These are phyloP conservation scores for Trichoderma orchidacearum DNA, from an alignment of 495 filamentous ascomycete species.

Conservation along the genomic window DNA sequence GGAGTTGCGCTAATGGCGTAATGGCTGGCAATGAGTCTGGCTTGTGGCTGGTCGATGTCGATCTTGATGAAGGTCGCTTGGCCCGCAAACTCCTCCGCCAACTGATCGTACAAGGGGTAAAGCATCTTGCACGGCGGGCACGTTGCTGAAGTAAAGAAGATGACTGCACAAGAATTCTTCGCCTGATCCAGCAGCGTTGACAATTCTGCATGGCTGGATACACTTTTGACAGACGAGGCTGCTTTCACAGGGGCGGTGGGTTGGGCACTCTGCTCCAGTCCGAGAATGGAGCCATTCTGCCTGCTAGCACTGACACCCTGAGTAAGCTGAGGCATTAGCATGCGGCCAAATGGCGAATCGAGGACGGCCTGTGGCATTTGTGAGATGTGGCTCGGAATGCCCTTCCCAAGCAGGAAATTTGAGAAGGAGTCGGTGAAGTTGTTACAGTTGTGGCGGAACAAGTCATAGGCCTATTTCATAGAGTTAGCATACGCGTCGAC, in stretches of 20 bases:
- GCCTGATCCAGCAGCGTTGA: constrained; percentile 44
- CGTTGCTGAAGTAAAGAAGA: constrained; percentile 87
- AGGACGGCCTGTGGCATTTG: constrained; percentile 78
- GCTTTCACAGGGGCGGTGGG: constrained; percentile 17
- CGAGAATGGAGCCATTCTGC: constrained; percentile 32
- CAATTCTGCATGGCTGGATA: constrained; percentile 38
- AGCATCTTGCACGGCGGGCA: constrained; percentile 76
- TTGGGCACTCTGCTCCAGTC: constrained; percentile 24
- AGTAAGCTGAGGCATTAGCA: constrained; percentile 75
- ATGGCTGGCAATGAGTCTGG: constrained; percentile 47
- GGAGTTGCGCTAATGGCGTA: constrained; percentile 69
- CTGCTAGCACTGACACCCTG: constrained; percentile 56
- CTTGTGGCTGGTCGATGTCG: constrained; percentile 51
- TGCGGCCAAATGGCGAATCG: constrained; percentile 80
- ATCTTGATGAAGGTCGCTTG: constrained; percentile 71
- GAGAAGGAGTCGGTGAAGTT: constrained; percentile 93
- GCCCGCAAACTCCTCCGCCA: constrained; percentile 60
- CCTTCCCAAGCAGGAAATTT: constrained; percentile 80
- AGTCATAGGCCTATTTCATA: constrained; percentile 57
- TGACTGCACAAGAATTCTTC: constrained; percentile 53
- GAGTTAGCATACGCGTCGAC: constrained; percentile 2
- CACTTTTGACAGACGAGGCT: constrained; percentile 18
- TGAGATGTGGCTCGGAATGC: constrained; percentile 81
- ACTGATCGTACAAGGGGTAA: constrained; percentile 70
- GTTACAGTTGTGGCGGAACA: constrained; percentile 86